phyloP scores from a whole-genome alignment of 2,329 filamentous ascomycete species.

The Sphaerulina musiva region DNA sequence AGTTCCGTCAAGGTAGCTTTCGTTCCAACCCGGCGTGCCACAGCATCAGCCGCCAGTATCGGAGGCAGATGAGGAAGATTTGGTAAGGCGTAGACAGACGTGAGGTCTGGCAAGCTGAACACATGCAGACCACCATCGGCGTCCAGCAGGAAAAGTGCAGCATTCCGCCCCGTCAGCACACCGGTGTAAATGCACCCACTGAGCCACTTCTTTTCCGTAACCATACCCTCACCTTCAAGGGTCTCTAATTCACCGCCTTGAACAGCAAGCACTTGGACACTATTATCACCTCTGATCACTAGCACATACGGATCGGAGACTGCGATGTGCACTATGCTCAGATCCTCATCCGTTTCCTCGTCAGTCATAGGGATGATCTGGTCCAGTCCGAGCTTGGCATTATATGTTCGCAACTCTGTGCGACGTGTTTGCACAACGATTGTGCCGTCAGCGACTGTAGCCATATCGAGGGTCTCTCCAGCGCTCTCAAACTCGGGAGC shows the following conservation, averaged over 20 bases:
- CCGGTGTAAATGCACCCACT: slow-evolving; percentile 75
- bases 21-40: slow-evolving; percentile 61
- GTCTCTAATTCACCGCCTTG: slow-evolving; percentile 60
- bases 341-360: slow-evolving; percentile 77
- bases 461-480: slow-evolving; percentile 78
- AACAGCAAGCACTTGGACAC: slow-evolving; percentile 70
- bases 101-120: slow-evolving; percentile 68
- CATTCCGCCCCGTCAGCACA: slow-evolving; percentile 49
- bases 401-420: slow-evolving; percentile 83
- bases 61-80: slow-evolving; percentile 72
- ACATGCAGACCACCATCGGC: slow-evolving; percentile 64
- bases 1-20: slow-evolving; percentile 73
- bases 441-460: slow-evolving; percentile 70
- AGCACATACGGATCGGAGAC: slow-evolving; percentile 83
- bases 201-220: slow-evolving; percentile 66
- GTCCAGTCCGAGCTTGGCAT: slow-evolving; percentile 80
- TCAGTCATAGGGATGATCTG: slow-evolving; percentile 93
- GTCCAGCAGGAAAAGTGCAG: slow-evolving; percentile 71
- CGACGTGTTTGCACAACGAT: slow-evolving; percentile 82
- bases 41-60: slow-evolving; percentile 64
- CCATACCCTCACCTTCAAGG: slow-evolving; percentile 53
- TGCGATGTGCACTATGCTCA: slow-evolving; percentile 69
- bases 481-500: slow-evolving; percentile 89
- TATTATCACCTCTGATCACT: slow-evolving; percentile 75
- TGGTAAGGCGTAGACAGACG: slow-evolving; percentile 66